Conservation (phyloP, 2,329 filamentous ascomycete species). For the Cytospora paraplurivora region DNA sequence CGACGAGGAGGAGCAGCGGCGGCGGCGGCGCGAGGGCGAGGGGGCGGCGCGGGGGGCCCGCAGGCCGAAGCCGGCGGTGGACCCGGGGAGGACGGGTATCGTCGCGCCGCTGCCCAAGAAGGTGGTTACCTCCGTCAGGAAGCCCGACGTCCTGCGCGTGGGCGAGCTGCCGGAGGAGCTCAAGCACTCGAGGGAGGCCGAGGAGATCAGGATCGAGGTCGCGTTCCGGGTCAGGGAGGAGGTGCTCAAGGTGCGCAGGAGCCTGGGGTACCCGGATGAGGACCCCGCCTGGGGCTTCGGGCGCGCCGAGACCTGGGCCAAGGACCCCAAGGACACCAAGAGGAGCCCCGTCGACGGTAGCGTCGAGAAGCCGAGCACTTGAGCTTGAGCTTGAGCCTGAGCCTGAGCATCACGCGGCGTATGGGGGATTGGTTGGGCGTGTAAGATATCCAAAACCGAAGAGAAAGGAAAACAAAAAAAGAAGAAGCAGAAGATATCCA, state of each 20-base stretch:
- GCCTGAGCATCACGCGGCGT: not conserved
- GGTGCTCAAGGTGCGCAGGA: constrained; percentile 74
- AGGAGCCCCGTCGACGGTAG: constrained; percentile 58
- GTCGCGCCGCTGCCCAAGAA: constrained; percentile 13
- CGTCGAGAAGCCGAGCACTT: constrained; percentile 40
- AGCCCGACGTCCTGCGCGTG: constrained; percentile 33
- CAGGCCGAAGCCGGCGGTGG: constrained; percentile 3
- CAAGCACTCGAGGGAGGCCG: constrained; percentile 72
- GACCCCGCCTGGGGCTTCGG: constrained; percentile 67
- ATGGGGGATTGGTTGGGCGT: not conserved
- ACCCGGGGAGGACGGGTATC: constrained; percentile 24
- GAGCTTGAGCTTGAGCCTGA: not conserved
- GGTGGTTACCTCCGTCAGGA: constrained; percentile 30
- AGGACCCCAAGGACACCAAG: constrained; percentile 51
- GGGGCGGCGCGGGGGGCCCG: not conserved
- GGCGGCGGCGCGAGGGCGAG: not conserved
- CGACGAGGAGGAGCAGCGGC: not conserved
- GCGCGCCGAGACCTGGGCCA: constrained; percentile 78
- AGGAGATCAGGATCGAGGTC: constrained; percentile 76
- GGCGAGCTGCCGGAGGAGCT: constrained; percentile 68
- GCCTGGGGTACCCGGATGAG: constrained; percentile 75
- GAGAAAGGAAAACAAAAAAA: not conserved
- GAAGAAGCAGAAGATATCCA: not conserved
- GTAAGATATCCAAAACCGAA: not conserved
- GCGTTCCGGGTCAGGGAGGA: constrained; percentile 76